phyloP scores from a whole-genome alignment of 495 filamentous ascomycete genomes.

The Stereocaulon alpinum region DNA sequence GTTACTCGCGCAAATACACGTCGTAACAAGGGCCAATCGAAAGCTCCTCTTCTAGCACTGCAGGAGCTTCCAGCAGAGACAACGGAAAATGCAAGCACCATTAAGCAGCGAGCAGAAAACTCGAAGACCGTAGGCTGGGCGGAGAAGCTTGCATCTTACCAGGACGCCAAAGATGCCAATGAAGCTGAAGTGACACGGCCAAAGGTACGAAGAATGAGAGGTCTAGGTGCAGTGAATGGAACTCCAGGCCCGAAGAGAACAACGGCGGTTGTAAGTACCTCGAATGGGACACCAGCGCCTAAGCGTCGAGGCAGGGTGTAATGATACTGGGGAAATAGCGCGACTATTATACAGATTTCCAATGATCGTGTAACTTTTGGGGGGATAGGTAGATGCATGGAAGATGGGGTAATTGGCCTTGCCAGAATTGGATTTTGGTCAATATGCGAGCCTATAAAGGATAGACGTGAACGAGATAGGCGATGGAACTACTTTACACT shows the following conservation, averaged over 20 bases:
- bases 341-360: background rate
- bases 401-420: slow-evolving; percentile 3
- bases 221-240: slow-evolving; percentile 17
- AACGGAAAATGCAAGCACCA: background rate
- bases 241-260: slow-evolving; percentile 19
- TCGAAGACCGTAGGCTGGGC: slow-evolving; percentile 22
- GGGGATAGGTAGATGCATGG: background rate
- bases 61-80: slow-evolving; percentile 29
- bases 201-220: slow-evolving; percentile 18
- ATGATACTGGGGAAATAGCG: background rate
- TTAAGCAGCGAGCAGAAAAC: background rate
- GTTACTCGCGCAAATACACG: slow-evolving; percentile 46
- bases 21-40: slow-evolving; percentile 45
- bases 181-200: slow-evolving; percentile 19
- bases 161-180: slow-evolving; percentile 15
- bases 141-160: slow-evolving; percentile 21
- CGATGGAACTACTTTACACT: background rate
- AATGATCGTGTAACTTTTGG: background rate
- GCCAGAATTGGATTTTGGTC: background rate
- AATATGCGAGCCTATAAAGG: slow-evolving; percentile 17
- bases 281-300: slow-evolving; percentile 22
- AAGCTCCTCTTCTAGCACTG: slow-evolving; percentile 38
- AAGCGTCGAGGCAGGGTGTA: slow-evolving; percentile 17
- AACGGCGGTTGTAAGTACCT: slow-evolving; percentile 13
- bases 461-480: background rate